These are phyloP conservation scores for Yamadazyma scolyti DNA, from an alignment of 805 yeast species.

Conservation along the genomic window DNA sequence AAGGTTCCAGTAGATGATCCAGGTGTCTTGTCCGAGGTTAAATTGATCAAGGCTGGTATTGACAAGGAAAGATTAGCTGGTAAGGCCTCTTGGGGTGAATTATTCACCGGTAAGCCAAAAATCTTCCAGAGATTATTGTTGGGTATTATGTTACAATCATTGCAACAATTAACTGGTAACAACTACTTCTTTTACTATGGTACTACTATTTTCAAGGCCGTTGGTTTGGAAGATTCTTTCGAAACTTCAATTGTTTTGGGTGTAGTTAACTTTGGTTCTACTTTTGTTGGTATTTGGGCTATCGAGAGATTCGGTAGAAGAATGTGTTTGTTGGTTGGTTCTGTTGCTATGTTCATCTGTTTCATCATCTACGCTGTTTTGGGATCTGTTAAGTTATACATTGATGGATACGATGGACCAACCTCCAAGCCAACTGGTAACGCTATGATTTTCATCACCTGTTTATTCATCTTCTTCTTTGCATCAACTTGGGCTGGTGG, in stretches of 20 bases:
- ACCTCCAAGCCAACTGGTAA: constrained; percentile 48
- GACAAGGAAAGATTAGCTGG: constrained; percentile 62
- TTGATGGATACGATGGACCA: constrained; percentile 38
- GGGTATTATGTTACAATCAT: constrained; percentile 56
- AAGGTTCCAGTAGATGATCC: constrained; percentile 51
- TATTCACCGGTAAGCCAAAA: constrained; percentile 61
- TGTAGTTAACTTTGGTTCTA: constrained; percentile 51
- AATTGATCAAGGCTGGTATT: constrained; percentile 54
- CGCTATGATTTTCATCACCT: constrained; percentile 61
- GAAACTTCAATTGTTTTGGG: constrained; percentile 53
- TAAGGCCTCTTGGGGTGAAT: constrained; percentile 61
- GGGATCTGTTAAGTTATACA: constrained; percentile 49
- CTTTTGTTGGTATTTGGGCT: constrained; percentile 47
- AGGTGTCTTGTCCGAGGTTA: constrained; percentile 50
- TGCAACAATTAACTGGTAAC: constrained; percentile 58
- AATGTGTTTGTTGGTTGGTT: constrained; percentile 39
- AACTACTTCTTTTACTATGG: constrained; percentile 63
- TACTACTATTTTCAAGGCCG: constrained; percentile 49
- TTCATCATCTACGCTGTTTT: constrained; percentile 58
- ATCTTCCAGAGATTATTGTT: constrained; percentile 51
- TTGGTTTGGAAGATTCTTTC: constrained; percentile 50
- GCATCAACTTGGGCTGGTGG: constrained; percentile 76
- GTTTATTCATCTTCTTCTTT: constrained; percentile 61
- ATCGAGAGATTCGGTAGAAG: constrained; percentile 52
- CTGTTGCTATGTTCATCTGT: constrained; percentile 48